A percentile compares a stretch with the other conserved stretches of the same genome.
Evolutionary conservation across 2,329 filamentous ascomycete genomes (phyloP).

Genomic region (Fusarium sp.): DNA sequence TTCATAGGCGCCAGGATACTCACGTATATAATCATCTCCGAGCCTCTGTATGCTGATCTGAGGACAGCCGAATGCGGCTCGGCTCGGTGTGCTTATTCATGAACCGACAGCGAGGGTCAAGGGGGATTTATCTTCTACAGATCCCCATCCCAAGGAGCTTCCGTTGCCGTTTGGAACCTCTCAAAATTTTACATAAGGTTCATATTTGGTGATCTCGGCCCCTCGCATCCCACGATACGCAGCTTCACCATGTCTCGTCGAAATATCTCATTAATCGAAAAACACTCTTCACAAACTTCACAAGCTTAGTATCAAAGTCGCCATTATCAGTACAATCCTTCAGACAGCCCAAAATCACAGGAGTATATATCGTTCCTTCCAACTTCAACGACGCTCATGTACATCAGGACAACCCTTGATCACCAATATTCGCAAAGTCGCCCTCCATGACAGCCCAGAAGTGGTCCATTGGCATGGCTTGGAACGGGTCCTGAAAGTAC

Average conservation of each 20-base stretch:
- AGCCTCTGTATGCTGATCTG: too few species aligned
- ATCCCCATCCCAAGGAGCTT: neutral
- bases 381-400: neutral
- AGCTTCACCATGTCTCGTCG: too few species aligned
- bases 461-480: constrained; percentile 45
- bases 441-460: constrained; percentile 47
- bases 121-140: neutral
- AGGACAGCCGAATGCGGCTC: constrained; percentile 1
- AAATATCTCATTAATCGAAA: too few species aligned
- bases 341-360: too few species aligned
- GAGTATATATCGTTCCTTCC: too few species aligned
- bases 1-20: too few species aligned
- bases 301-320: too few species aligned
- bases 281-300: too few species aligned
- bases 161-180: accelerated
- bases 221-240: too few species aligned
- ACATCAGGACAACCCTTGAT: constrained; percentile 14
- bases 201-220: too few species aligned
- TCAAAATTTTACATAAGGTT: neutral
- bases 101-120: constrained; percentile 1
- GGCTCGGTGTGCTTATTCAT: constrained; percentile 12
- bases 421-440: constrained; percentile 35
- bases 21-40: too few species aligned
- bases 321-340: too few species aligned
- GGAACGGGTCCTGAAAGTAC: constrained; percentile 43